A percentile compares a stretch with the other conserved stretches of the same genome.
phyloP scores from a whole-genome alignment of 345 rosid genomes.

The Isatis tinctoria region DNA sequence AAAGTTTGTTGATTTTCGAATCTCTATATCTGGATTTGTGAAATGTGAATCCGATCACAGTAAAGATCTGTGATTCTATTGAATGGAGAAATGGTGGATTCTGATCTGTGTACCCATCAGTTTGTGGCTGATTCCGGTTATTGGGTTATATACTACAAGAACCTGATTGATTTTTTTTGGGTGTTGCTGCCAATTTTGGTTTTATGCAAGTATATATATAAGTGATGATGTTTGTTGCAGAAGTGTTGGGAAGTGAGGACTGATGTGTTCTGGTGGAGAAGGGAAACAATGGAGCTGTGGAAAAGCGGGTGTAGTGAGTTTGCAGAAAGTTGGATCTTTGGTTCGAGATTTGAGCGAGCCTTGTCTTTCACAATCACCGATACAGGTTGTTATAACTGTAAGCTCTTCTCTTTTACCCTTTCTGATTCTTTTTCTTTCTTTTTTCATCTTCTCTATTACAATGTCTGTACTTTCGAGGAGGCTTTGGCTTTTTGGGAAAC shows the following conservation, averaged over 20 bases:
- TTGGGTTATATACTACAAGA: not conserved
- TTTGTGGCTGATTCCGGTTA: not conserved
- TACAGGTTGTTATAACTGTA: conserved; percentile 69
- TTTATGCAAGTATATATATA: not conserved
- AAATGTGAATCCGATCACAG: not conserved
- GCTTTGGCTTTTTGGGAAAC: not conserved
- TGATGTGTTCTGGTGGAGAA: conserved; percentile 63
- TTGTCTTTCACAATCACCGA: conserved; percentile 65
- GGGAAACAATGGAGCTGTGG: conserved; percentile 72
- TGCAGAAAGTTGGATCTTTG: conserved; percentile 66
- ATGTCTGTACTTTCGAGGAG: not conserved
- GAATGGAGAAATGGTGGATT: not conserved
- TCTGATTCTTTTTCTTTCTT: not conserved
- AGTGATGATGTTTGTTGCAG: conserved; percentile 28
- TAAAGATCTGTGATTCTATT: conserved; percentile 13
- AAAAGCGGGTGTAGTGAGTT: conserved; percentile 52
- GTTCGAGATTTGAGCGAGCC: conserved; percentile 85
- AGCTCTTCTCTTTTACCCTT: conserved; percentile 29
- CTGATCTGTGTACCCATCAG: not conserved
- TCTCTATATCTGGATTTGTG: not conserved
- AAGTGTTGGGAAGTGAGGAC: conserved; percentile 31
- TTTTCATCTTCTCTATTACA: not conserved
- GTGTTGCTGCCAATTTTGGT: conserved; percentile 17
- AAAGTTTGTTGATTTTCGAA: conserved; percentile 1
- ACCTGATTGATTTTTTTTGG: not conserved